Conservation (phyloP, 139 green algal species). For the Coccomyxa sp. region DNA sequence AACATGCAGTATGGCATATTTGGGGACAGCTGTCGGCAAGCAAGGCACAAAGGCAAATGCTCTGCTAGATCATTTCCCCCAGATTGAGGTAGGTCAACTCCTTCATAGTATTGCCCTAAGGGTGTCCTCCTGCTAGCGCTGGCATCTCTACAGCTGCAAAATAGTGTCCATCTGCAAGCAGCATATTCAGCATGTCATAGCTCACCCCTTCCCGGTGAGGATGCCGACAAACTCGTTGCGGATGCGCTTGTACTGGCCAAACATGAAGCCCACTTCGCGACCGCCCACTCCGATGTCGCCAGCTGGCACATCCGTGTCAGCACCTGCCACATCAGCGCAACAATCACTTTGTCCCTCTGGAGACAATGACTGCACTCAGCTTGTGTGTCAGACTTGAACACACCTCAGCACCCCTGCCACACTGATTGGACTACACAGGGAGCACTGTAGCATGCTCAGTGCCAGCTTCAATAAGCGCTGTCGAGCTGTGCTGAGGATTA, state of each 20-base stretch:
- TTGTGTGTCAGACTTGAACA: no score
- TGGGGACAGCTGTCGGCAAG: no score
- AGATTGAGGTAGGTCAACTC: no score
- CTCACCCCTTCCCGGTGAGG: conserved; percentile 72
- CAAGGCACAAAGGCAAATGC: no score
- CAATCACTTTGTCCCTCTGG: background rate
- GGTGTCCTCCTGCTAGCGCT: no score
- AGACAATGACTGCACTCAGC: background rate
- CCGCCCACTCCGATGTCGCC: conserved; percentile 74
- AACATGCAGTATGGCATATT: no score
- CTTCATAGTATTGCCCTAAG: no score
- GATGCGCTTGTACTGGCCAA: conserved; percentile 84
- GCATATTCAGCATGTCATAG: no score
- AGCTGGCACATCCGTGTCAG: conserved; percentile 68
- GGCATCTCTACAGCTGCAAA: no score
- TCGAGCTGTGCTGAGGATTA: no score
- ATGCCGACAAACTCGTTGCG: conserved; percentile 46
- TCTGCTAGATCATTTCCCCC: no score
- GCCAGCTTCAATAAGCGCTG: background rate
- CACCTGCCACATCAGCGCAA: conserved; percentile 33
- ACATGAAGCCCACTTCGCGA: conserved; percentile 77
- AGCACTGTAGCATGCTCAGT: background rate
- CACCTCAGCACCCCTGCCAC: background rate
- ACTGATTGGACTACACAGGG: conserved; percentile 6
- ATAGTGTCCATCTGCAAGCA: no score